These are phyloP conservation scores for Ormosia semicastrata DNA, from an alignment of 306 rosid genomes.

Conservation along the genomic window DNA sequence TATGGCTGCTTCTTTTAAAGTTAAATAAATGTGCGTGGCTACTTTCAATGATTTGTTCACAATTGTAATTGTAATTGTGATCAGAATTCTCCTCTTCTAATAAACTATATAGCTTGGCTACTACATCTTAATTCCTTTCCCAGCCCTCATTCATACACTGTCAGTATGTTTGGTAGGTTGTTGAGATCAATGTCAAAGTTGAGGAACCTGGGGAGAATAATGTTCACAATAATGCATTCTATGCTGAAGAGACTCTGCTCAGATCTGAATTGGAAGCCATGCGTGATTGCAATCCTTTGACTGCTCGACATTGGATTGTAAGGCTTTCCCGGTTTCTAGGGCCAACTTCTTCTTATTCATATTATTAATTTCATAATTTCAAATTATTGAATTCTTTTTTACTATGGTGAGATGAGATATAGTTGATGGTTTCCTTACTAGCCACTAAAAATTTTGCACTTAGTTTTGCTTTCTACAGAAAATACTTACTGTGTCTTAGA, in stretches of 20 bases:
- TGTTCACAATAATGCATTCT: slow-evolving; percentile 75
- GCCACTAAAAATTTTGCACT: background rate
- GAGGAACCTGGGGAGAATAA: slow-evolving; percentile 80
- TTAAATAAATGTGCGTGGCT: background rate
- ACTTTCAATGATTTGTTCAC: background rate
- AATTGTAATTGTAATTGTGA: background rate
- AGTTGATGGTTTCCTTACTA: background rate
- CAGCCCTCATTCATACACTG: background rate
- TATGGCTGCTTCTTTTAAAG: background rate
- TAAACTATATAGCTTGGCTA: background rate
- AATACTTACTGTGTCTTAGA: background rate
- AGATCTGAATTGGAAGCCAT: slow-evolving; percentile 70
- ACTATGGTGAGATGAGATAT: background rate
- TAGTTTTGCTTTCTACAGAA: background rate
- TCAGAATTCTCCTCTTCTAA: background rate
- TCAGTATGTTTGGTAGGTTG: slow-evolving; percentile 51
- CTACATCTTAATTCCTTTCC: background rate
- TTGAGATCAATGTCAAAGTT: slow-evolving; percentile 73
- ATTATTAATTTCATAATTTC: background rate
- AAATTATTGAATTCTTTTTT: background rate
- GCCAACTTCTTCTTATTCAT: background rate
- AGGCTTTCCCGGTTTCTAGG: slow-evolving; percentile 31
- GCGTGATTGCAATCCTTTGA: slow-evolving; percentile 77
- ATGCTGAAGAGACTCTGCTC: slow-evolving; percentile 78
- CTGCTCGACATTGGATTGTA: slow-evolving; percentile 93